Evolutionary conservation across 2,329 filamentous ascomycete genomes (phyloP), one percentile per base, ranked within the genome.

Genomic region (Aphanoascus verrucosus): DNA sequence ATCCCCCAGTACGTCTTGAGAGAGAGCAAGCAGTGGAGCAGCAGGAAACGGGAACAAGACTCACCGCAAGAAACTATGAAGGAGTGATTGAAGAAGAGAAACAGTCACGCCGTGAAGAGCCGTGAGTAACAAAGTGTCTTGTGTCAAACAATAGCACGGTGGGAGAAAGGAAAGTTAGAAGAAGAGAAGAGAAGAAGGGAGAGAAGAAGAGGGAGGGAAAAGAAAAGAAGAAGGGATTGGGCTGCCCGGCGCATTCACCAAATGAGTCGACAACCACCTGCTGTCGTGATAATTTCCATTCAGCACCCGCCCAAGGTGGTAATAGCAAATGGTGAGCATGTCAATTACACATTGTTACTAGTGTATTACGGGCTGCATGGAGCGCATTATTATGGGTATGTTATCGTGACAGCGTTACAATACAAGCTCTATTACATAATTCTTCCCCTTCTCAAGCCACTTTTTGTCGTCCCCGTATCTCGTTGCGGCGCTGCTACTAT

Each of bases 121-220:
- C 38, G 32, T 32, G 14, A 42, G 15, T 42, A 43, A 37, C 7
- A 46, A 40, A 15, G 20, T 7, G 14, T 45, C 40, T 45, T 46
- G 42, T 40, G 50, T 52, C 50, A 52, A 52, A 52, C 50, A 52
- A 53, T 11, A 42, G 43, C 35, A 42, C 3, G 11, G 31, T n/a
- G 43, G 8, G 34, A 15, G 45, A 48, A 53, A 53, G 51, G 44
- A 53, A 43, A 43, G 51, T 43, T 38, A 52, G 37, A 42, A 48
- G 43, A 57, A 61, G 57, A 57, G 60, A 56, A 56, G 23, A 40
- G 58, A 62, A 51, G 45, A 37, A 54, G 42, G 50, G 34, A 41
- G 34, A 35, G 46, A 11, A 37, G 37, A 40, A 43, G 45, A 34
- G 17, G 28, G 20, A 20, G 20, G 19, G n/a, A 20, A 50, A n/a